Conservation (phyloP, 371 early-diverging fungal species). For the Mortierella sp. region DNA sequence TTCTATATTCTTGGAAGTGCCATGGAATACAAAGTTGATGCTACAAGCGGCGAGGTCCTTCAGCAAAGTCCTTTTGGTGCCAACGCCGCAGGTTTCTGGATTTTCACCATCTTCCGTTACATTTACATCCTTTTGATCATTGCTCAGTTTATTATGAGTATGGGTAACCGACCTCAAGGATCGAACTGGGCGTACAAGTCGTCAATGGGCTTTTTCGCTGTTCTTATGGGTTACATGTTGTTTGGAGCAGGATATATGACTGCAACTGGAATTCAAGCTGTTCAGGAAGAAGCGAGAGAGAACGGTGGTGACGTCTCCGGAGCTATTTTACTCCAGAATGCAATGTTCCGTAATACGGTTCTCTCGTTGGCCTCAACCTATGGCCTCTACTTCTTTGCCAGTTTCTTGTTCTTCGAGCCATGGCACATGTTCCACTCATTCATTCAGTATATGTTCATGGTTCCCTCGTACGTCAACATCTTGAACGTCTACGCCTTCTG, state of each 20-base stretch:
- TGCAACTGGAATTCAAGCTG: constrained; percentile 61
- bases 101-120: constrained; percentile 66
- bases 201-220: constrained; percentile 68
- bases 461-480: constrained; percentile 74
- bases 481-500: constrained; percentile 79
- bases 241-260: constrained; percentile 59
- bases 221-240: constrained; percentile 72
- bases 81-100: constrained; percentile 32
- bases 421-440: constrained; percentile 78
- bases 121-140: constrained; percentile 77
- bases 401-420: constrained; percentile 72
- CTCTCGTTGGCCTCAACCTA: constrained; percentile 72
- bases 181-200: constrained; percentile 76
- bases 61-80: constrained; percentile 67
- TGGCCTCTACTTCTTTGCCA: constrained; percentile 73
- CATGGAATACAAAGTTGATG: constrained; percentile 42
- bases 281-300: constrained; percentile 29
- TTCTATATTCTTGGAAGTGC: constrained; percentile 79
- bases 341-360: constrained; percentile 67
- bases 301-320: constrained; percentile 16
- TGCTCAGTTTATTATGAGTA: constrained; percentile 72
- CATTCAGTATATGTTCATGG: constrained; percentile 70
- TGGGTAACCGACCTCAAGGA: constrained; percentile 90
- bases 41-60: constrained; percentile 17
- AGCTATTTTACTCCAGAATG: constrained; percentile 52